Evolutionary conservation across 345 rosid species (phyloP), one percentile per base, ranked within the genome.

Genomic region (Diplotaxis tenuifolia): DNA sequence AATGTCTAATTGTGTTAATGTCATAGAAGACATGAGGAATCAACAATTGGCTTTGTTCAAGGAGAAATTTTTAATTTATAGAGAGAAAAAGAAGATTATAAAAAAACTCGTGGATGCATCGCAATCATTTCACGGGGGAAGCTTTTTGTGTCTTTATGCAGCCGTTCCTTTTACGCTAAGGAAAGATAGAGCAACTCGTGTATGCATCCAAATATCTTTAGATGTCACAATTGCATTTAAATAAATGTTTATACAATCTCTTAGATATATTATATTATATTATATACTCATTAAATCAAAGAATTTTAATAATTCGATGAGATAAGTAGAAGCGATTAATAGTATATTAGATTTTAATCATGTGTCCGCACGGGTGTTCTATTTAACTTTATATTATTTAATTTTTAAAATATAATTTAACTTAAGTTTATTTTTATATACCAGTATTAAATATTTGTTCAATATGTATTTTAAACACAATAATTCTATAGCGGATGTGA

Each of bases 131-230:
- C 75, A 76, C 45, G 66, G 49, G 36, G 31, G 49, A 16, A 42
- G 16, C 79, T 70, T 76, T 75, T 69, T 76, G 75, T 76, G 10
- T 76, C 70, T 76, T 63, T 76, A 56, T 70, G 79, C 34, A 63
- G 75, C 71, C 67, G 61, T 56, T 76, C 31, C 79, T 76, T 76
- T 76, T 70, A 70, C 71, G 75, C 71, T 70, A 76, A 76, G 75
- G 40, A 76, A 76, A 76, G 71, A 63, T 76, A 55, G 71, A 45
- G 71, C 75, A 76, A 63, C 47, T 63, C 70, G 79, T 69, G 61
- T 70, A 56, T 76, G 71, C 75, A 63, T 68, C 79, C 79, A 75
- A 75, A 53, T 53, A 28, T 68, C 70, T 61, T 75, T 32, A 32
- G 31, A 67, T 59, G 19, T 74, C 40, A 45, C 67, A 7, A 0